Evolutionary conservation across 2,329 filamentous ascomycete genomes (phyloP).

Genomic region (Sporothrix mexicana): DNA sequence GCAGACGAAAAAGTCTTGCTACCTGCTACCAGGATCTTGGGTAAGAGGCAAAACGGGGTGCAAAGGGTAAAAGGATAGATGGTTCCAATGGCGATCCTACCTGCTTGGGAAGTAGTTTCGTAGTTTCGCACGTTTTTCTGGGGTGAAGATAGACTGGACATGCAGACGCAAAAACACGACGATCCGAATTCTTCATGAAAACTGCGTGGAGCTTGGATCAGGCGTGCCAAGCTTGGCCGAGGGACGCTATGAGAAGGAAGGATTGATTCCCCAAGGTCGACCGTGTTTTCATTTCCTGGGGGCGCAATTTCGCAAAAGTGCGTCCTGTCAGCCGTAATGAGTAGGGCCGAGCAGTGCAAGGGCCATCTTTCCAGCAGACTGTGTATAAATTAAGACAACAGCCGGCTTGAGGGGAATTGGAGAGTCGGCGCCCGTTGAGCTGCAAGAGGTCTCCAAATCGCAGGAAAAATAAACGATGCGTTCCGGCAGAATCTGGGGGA

Average conservation of each 20-base stretch:
- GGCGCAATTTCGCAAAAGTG: conserved; percentile 8
- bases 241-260: conserved; percentile 1
- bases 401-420: background rate
- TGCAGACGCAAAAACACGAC: background rate
- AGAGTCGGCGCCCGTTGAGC: background rate
- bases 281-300: background rate
- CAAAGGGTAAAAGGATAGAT: conserved; percentile 13
- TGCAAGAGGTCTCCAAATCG: background rate
- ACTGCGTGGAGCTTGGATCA: background rate
- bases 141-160: background rate
- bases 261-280: background rate
- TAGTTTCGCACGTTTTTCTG: conserved; percentile 20
- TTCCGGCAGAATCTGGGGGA: background rate
- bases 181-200: background rate
- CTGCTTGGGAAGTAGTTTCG: conserved; percentile 15
- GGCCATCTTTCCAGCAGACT: background rate
- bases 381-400: conserved; percentile 14
- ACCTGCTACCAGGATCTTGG: background rate
- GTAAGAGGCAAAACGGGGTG: background rate
- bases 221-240: background rate
- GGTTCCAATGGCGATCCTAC: conserved; percentile 3
- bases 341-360: conserved; percentile 3
- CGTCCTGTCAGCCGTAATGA: background rate
- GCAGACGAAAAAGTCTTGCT: background rate
- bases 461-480: conserved; percentile 21